Base-by-base conservation (phyloP, 2,329 filamentous ascomycete species). In the Scedosporium apiospermum region DNA sequence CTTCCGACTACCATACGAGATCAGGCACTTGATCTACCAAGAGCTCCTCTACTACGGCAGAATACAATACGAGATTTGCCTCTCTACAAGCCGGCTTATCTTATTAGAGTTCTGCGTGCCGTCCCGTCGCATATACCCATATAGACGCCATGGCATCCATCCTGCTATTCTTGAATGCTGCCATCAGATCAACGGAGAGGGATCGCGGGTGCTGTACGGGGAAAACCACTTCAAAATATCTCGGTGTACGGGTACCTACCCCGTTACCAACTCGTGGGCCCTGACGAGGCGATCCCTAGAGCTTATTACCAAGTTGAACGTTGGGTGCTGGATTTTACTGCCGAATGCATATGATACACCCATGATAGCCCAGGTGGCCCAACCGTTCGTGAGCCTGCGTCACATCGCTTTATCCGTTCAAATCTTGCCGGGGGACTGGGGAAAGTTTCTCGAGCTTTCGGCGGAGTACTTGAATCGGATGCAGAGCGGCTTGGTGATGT, bases 1-100 rank as follows among this genome's bases (percentile, higher is more conserved):
- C 70, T 3, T 72, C 68, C 55, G 66, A 66, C 2, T 67, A 65
- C 5, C 65, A 65, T 3, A 71, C 44, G 44, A 49, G 44, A 49
- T 49, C 21, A 6, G 44, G n/a, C 21, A 5, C 44, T 23, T 49
- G n/a, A 49, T 49, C 44, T 49, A 49, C 44, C 14, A 21, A 7
- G 44, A 49, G 44, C 44, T 49, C n/a, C 44, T 49, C 2, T n/a
- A 18, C 14, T 49, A n/a, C 44, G 44, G 44, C 44, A 23, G 4
- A 23, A 23, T 49, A 49, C 16, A 18, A n/a, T 49, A 49, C 44
- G 9, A 18, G 6, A 49, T 49, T 12, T 49, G 44, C 44, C n/a
- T 23, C 16, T n/a, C 3, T n/a, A 49, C 44, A 18, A n/a, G 44
- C 16, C 44, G 44, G n/a, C 44, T 49, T 18, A n/a, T 18, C 44